Conservation (phyloP, 805 yeast species). For the Cephaloascus fragrans region DNA sequence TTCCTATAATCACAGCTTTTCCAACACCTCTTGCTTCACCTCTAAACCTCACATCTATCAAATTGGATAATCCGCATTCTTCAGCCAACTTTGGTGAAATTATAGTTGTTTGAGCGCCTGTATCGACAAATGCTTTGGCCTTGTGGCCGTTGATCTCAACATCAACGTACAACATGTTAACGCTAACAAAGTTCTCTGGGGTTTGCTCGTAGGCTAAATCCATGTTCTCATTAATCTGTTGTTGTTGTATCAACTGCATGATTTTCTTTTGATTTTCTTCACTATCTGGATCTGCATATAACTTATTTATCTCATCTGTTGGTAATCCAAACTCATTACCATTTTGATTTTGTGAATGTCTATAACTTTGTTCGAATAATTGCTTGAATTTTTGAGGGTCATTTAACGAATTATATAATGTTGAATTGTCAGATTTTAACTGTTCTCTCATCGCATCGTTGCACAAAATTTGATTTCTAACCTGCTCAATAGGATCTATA, state of each 20-base stretch:
- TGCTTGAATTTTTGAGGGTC: not conserved
- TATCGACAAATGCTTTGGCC: conserved; percentile 89
- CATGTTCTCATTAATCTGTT: conserved; percentile 72
- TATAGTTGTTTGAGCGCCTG: conserved; percentile 91
- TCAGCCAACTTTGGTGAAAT: conserved; percentile 74
- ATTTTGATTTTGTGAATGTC: not conserved
- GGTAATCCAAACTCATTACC: not conserved
- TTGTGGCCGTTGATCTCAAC: conserved; percentile 71
- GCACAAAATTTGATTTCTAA: not conserved
- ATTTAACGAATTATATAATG: not conserved
- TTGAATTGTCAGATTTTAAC: not conserved
- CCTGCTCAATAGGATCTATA: not conserved
- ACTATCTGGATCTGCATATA: conserved; percentile 59
- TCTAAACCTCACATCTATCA: conserved; percentile 69
- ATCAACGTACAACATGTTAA: conserved; percentile 75
- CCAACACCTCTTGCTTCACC: conserved; percentile 94
- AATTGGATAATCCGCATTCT: conserved; percentile 53
- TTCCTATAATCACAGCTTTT: conserved; percentile 63
- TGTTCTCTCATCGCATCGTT: not conserved
- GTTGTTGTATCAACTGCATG: conserved; percentile 56
- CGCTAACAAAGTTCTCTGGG: conserved; percentile 82
- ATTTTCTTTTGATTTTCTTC: conserved; percentile 61
- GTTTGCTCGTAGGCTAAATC: conserved; percentile 73
- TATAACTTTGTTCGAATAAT: not conserved
- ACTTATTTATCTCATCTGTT: conserved; percentile 32